Evolutionary conservation across 805 yeast genomes (phyloP), one percentile per base, ranked within the genome.

Genomic region (Myxozyma sirexii): DNA sequence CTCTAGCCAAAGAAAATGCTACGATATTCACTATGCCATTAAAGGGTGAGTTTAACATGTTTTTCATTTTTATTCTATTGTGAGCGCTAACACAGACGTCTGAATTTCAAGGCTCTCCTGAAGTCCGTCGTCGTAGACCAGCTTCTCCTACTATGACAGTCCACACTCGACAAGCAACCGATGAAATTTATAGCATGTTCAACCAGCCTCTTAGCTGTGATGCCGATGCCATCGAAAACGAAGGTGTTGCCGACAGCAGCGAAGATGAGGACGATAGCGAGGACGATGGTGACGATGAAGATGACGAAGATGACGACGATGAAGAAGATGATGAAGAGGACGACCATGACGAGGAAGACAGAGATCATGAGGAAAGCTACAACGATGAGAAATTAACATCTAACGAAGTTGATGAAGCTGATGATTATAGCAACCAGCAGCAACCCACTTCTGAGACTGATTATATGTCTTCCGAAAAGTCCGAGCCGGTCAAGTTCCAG

Each of bases 61-160:
- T n/a, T 15, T 6, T 4, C 1, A 21, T 19, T 26, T 1, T 44
- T 5, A 13, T 15, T n/a, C 4, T 31, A n/a, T 42, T 24, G 10
- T 17, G 26, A 19, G 39, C 6, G 41, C 26, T 29, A 29, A 29
- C 33, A 29, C 6, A n/a, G n/a, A n/a, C n/a, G n/a, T n/a, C n/a
- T 29, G 33, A 23, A 27, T 37, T 24, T 48, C 19, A 15, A 52
- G 67, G 68, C 44, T 67, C 71, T 3, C 71, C 75, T 1, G 66
- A 67, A 12, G 19, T 66, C 39, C 19, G 26, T 17, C 44, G 63
- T 13, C 46, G 38, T 61, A 68, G 71, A 31, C 80, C 83, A 2
- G 75, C 78, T 13, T 87, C 96, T 0, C 96, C 96, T 0, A 90
- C 97, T 0, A 80, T 87, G 64, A 91, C 97, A 0, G 75, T 86